phyloP scores from a whole-genome alignment of 2,329 filamentous ascomycete genomes.

The Colletotrichum paranaense region DNA sequence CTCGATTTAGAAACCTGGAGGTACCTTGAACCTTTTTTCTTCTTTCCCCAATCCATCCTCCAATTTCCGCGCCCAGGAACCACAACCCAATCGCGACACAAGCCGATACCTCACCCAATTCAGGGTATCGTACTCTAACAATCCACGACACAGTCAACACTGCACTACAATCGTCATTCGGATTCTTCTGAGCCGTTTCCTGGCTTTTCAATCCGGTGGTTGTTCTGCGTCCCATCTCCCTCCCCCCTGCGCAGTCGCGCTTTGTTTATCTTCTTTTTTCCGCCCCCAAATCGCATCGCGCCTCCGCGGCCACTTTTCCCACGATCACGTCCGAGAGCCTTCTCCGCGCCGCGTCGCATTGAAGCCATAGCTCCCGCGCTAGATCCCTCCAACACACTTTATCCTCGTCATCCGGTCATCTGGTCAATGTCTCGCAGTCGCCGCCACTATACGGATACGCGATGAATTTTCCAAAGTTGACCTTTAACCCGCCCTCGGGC shows the following conservation, averaged over 20 bases:
- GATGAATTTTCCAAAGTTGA: background rate
- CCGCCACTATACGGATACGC: background rate
- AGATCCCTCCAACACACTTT: background rate
- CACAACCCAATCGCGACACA: background rate
- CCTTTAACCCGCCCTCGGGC: slow-evolving; percentile 15
- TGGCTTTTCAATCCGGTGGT: background rate
- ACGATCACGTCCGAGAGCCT: background rate
- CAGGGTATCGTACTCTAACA: background rate
- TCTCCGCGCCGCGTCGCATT: slow-evolving; percentile 15
- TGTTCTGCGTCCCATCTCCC: background rate
- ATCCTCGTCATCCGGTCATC: background rate
- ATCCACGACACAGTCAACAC: background rate
- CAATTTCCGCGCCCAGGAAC: background rate
- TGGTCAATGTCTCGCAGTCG: background rate
- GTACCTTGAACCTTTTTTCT: slow-evolving; percentile 22
- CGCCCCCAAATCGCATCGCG: background rate
- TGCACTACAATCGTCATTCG: no score
- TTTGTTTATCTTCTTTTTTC: slow-evolving; percentile 7
- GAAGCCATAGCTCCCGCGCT: slow-evolving; percentile 12
- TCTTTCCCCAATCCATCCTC: background rate
- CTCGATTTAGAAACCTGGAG: background rate
- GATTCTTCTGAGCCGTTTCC: background rate
- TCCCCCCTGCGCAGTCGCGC: background rate
- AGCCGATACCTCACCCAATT: background rate
- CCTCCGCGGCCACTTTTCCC: background rate